Base-by-base conservation (phyloP, 2,329 filamentous ascomycete genomes). In the Xylaria sp. region DNA sequence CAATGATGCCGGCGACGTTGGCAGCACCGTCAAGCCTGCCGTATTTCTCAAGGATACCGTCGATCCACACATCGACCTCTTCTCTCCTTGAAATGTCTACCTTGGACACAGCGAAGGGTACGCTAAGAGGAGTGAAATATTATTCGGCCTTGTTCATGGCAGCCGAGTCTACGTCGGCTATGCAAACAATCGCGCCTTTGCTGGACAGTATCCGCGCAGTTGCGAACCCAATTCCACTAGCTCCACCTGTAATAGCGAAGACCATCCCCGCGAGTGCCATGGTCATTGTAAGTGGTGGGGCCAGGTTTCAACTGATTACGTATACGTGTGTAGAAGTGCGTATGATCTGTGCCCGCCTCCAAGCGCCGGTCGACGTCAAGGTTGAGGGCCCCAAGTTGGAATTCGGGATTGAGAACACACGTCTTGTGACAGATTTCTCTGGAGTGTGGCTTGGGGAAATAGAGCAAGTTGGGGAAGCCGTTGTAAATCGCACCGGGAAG, bases 1-100 rank as follows among this genome's bases (percentile, higher is more conserved):
- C 77, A 57, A 79, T 77, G 40, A 75, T 63, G 40, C 80, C 79
- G 4, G 83, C 83, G 7, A 81, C 73, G 49, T 86, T 84, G 9
- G 78, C 81, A 18, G 81, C 79, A 4, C 80, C 77, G 60, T 83
- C 78, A 7, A 84, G 73, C 47, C 75, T 75, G 4, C 81, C 82
- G 48, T 80, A 80, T 26, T 71, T 71, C n/a, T 71, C 61, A n/a
- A 83, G 66, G 9, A 76, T 74, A 44, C 65, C 67, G 6, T 71
- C 67, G 43, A 82, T 75, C 81, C 81, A 84, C 18, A 63, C 62
- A 24, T 84, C 78, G 8, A 83, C 81, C 22, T 81, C 71, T 4
- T 67, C 62, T 44, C 73, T 71, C 48, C 76, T 72, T 24, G 76
- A 76, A 16, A 84, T 71, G 54, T 84, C 79, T 19, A 83, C 75